Base-by-base conservation (phyloP, 352 stramenopile genomes). In the Pythium chondricola region DNA sequence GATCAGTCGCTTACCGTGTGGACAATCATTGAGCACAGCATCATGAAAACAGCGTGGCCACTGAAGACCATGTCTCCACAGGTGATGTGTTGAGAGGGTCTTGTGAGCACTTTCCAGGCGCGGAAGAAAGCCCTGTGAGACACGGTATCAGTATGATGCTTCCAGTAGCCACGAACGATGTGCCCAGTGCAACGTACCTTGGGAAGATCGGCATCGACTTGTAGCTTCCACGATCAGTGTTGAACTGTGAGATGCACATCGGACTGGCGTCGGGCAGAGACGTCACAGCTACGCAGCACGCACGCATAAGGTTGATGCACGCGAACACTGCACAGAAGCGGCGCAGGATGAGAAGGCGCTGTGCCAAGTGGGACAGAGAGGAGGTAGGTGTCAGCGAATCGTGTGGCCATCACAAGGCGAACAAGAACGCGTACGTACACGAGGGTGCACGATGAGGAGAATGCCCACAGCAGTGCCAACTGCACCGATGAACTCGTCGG, bases 61-160 rank as follows among this genome's bases (percentile, higher is more conserved):
- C 83, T 93, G 62, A 93, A 93, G 62, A 93, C 74, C 83, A 93
- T 93, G 44, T 93, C 83, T 54, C 83, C 83, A 53, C 83, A 93
- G 11, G 83, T 93, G 53, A 93, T 93, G 62, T 93, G 75, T 58
- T 92, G 73, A 37, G 83, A 88, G 27, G 83, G 83, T 31, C 76
- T 65, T 31, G 87, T 75, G 51, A 93, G 71, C 29, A 93, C 83
- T 52, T 93, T 92, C 65, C 69, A 85, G 11, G 83, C 83, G 40
- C 83, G 83, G 20, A 67, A 61, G 50, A 92, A 86, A 7, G 83
- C 83, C 33, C 81, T 92, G 47, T 6, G 29, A 7, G 16, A 10
- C 9, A 49, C 16, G 18, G n/a, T 31, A 46, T 24, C 18, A 39
- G 13, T 65, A 50, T n/a, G n/a, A n/a, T n/a, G n/a, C n/a, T n/a